Evolutionary conservation across 2,329 filamentous ascomycete species (phyloP).

Genomic region (Cadophora luteo-olivacea): DNA sequence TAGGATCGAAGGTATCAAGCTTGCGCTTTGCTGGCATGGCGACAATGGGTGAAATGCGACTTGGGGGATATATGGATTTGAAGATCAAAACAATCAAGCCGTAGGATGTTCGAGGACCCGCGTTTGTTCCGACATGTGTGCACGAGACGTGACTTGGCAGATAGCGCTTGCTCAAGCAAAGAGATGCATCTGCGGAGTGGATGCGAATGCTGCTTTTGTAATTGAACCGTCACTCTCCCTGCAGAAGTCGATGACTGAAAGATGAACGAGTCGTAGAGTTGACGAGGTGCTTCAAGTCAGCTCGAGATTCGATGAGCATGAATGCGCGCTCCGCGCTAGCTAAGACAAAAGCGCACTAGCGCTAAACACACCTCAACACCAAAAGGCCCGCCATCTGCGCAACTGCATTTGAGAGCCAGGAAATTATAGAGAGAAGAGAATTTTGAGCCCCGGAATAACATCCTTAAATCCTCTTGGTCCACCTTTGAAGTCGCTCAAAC

Average conservation of each 20-base stretch:
- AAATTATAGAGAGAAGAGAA: neutral
- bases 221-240: neutral
- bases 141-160: constrained; percentile 3
- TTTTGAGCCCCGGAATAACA: neutral
- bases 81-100: constrained; percentile 17
- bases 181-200: constrained; percentile 1
- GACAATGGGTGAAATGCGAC: constrained; percentile 15
- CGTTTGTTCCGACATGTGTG: constrained; percentile 23
- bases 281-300: neutral
- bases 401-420: constrained; percentile 1
- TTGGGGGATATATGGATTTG: neutral
- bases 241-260: constrained; percentile 12
- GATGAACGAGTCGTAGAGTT: neutral
- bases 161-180: constrained; percentile 3
- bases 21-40: constrained; percentile 53
- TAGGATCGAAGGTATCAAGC: constrained; percentile 68
- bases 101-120: constrained; percentile 17
- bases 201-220: neutral
- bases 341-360: constrained; percentile 6
- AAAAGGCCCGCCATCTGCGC: neutral
- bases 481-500: neutral
- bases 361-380: constrained; percentile 2
- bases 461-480: neutral
- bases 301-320: constrained; percentile 1
- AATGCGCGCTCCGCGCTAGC: constrained; percentile 9